Conservation (phyloP, 305 asterid species). For the Ajuga reptans region DNA sequence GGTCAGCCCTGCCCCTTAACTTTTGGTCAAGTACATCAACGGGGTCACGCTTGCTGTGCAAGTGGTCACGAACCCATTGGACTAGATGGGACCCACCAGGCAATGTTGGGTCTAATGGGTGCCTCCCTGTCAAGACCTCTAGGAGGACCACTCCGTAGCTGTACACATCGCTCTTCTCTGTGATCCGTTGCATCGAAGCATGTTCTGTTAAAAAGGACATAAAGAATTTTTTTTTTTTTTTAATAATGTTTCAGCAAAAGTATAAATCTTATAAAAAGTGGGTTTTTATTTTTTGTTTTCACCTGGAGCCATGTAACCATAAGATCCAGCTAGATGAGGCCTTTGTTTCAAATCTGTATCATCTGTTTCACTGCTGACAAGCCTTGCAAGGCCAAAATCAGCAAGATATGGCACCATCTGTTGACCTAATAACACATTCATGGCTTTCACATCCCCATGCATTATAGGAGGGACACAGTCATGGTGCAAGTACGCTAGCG, state of each 20-base stretch:
- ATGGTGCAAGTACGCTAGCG: constrained; percentile 81
- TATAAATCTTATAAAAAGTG: neutral
- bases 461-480: constrained; percentile 88
- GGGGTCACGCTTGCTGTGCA: constrained; percentile 53
- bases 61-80: constrained; percentile 79
- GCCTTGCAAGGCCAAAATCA: constrained; percentile 86
- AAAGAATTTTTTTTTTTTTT: neutral
- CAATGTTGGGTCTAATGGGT: constrained; percentile 84
- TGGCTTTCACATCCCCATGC: constrained; percentile 96
- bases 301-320: constrained; percentile 99
- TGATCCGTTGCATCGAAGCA: constrained; percentile 63
- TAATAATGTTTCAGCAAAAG: neutral
- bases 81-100: constrained; percentile 87
- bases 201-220: constrained; percentile 48
- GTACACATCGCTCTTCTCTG: constrained; percentile 83
- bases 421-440: constrained; percentile 78
- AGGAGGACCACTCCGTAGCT: constrained; percentile 78
- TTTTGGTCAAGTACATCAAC: constrained; percentile 72
- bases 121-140: constrained; percentile 92
- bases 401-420: constrained; percentile 77
- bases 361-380: constrained; percentile 30
- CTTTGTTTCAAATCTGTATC: constrained; percentile 37
- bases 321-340: constrained; percentile 90
- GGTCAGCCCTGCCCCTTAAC: constrained; percentile 86
- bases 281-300: neutral